Evolutionary conservation across 805 yeast species (phyloP), one percentile per base, ranked within the genome.

Genomic region (Zygosaccharomyces pseudorouxii): DNA sequence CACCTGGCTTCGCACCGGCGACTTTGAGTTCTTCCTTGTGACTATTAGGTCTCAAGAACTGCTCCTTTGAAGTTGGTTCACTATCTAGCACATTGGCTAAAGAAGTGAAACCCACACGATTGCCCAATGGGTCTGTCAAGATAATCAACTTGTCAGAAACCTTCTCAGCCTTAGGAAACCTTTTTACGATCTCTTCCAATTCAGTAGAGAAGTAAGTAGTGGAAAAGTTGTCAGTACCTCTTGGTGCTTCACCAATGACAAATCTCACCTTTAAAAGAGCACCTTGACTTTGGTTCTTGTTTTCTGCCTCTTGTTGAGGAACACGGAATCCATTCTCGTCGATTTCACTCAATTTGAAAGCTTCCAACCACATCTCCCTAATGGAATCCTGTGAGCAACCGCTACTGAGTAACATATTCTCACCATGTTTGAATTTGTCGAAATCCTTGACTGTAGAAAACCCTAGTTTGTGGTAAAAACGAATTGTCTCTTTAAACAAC

Each of bases 321-420:
- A 56, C 78, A 64, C 74, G 79, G 79, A 53, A 81, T 48, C 89
- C 90, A 73, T 55, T 73, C 52, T 65, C 77, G 82, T 60, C 75
- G 68, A 58, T 79, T 63, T 46, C 88, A 72, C 69, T 79, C 76
- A 63, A 69, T 18, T 86, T 88, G 63, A 80, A 84, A 19, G 81
- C 70, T 63, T 84, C 86, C 41, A 86, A 63, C 95, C 95, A 86
- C 25, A 79, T 66, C 65, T 86, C 95, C 53, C 73, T 77, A 43
- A 82, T 59, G 0, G 90, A 84, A 54, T 84, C 88, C 48, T 71
- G 73, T 7, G 88, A 77, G 40, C 85, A 71, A 4, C 90, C 90
- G 47, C 70, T 66, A 52, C 73, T 70, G 47, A 60, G 65, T 14
- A 60, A 20, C 22, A 56, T 38, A 36, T 57, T 56, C 46, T 64